phyloP scores from a whole-genome alignment of 805 yeast genomes.

The Cyberlindnera saturnus region DNA sequence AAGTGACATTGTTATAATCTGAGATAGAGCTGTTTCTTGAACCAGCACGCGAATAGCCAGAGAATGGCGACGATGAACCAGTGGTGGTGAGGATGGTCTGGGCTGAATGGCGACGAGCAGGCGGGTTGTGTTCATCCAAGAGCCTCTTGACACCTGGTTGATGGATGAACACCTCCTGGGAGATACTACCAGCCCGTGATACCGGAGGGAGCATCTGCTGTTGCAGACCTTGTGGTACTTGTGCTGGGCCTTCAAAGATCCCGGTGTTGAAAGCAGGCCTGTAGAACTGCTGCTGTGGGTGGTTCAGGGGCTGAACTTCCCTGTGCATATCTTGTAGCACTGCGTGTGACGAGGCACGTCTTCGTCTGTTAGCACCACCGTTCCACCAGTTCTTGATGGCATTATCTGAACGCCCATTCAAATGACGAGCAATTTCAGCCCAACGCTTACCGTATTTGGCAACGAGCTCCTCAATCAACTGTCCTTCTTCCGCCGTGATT shows the following conservation, averaged over 20 bases:
- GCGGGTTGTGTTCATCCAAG: conserved; percentile 22
- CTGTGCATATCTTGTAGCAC: conserved; percentile 8
- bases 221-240: conserved; percentile 1
- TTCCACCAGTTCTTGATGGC: conserved; percentile 97
- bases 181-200: conserved; percentile 20
- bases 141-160: conserved; percentile 25
- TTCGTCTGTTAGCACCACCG: conserved; percentile 82
- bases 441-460: conserved; percentile 78
- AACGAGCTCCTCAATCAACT: conserved; percentile 72
- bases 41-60: conserved; percentile 28
- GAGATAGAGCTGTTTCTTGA: conserved; percentile 38
- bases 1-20: conserved; percentile 15
- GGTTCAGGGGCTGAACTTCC: conserved; percentile 1
- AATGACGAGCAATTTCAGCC: conserved; percentile 89
- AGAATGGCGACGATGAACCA: conserved; percentile 28
- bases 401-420: conserved; percentile 84
- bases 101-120: conserved; percentile 23
- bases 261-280: conserved; percentile 15
- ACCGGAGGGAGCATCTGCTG: conserved; percentile 14
- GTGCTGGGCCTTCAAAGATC: conserved; percentile 11
- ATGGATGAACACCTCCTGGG: conserved; percentile 20
- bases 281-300: conserved; percentile 1
- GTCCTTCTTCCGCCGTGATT: conserved; percentile 80
- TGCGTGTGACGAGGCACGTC: conserved; percentile 40
- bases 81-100: conserved; percentile 21